Base-by-base conservation (phyloP, 164 flowering plant species). In the Cinnamomum micranthum region DNA sequence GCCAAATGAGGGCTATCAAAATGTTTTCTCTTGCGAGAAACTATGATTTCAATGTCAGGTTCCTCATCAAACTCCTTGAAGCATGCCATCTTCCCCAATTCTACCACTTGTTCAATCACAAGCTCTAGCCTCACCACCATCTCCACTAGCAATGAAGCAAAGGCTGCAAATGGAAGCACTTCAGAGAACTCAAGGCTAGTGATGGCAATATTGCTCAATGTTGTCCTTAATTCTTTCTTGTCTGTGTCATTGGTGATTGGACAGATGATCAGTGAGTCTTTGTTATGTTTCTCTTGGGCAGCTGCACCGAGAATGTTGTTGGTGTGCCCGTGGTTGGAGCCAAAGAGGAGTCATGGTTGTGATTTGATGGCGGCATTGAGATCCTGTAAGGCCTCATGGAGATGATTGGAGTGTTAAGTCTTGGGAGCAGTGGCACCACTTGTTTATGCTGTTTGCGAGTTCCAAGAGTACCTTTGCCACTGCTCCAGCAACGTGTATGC, bases 131-230 rank as follows among this genome's bases (percentile, higher is more conserved):
- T 91, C 4, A 93, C 98, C 77, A 87, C 96, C 13, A 82, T 79
- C 84, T 95, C 99, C 73, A 95, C 89, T 2, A 95, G 86, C 84
- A 93, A 69, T 13, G 99, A 92, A n/a, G 96, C 96, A 81, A 95
- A 95, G 0, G 99, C 96, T 0, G 99, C 96, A 67, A 95, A 91
- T 0, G 99, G 98, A 51, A 95, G 95, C 1, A 98, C 98, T 73
- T 95, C 98, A 0, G 98, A 90, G 84, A 95, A 95, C 78, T 95
- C 99, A 1, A 93, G 85, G 76, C 96, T 91, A 0, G 93, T 90
- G 60, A 89, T 83, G 0, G 86, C 88, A 28, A 88, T 77, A 79
- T 91, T 93, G 75, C 98, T 95, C 75, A 89, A 31, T 31, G 91
- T 87, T 2, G 94, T 89, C 83, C 97, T 85, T 70, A 95, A 75